phyloP scores from a whole-genome alignment of 805 yeast genomes.

The Saccharomycopsis microspora region DNA sequence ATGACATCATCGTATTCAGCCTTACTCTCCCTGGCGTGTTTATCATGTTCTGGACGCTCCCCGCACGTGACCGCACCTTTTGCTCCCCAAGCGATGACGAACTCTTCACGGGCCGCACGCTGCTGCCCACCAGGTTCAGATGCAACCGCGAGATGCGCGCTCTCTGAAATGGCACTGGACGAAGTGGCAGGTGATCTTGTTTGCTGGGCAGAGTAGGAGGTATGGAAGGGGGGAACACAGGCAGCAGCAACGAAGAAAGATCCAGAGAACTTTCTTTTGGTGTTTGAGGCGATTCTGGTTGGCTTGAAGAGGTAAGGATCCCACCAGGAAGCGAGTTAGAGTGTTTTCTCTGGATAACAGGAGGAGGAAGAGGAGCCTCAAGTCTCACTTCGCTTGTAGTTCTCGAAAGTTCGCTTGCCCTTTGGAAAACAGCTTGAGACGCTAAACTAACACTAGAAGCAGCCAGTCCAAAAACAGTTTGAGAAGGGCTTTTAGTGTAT shows the following conservation, averaged over 20 bases:
- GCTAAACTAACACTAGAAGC: neutral
- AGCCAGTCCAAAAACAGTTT: neutral
- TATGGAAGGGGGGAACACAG: conserved; percentile 15
- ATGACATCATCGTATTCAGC: conserved; percentile 13
- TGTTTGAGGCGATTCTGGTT: neutral
- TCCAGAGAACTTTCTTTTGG: neutral
- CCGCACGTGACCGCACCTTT: conserved; percentile 5
- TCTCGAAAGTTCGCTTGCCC: neutral
- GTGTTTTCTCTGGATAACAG: conserved; percentile 1
- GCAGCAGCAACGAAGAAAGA: conserved; percentile 9
- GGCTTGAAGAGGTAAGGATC: neutral
- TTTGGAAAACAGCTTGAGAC: neutral
- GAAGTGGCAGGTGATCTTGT: neutral
- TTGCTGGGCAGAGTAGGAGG: conserved; percentile 12
- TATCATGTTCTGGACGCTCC: conserved; percentile 13
- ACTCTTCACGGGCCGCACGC: neutral
- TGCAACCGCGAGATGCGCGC: neutral
- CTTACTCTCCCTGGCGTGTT: conserved; percentile 14
- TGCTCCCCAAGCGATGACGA: neutral
- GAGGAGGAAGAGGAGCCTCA: neutral
- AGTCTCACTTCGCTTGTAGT: neutral
- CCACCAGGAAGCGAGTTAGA: conserved; percentile 8
- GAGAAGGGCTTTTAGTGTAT: conserved; percentile 2
- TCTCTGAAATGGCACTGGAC: neutral
- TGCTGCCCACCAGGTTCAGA: conserved; percentile 12